Evolutionary conservation across 495 filamentous ascomycete genomes (phyloP), one percentile per base, ranked within the genome.

Genomic region (Symbiotaphrina buchneri): DNA sequence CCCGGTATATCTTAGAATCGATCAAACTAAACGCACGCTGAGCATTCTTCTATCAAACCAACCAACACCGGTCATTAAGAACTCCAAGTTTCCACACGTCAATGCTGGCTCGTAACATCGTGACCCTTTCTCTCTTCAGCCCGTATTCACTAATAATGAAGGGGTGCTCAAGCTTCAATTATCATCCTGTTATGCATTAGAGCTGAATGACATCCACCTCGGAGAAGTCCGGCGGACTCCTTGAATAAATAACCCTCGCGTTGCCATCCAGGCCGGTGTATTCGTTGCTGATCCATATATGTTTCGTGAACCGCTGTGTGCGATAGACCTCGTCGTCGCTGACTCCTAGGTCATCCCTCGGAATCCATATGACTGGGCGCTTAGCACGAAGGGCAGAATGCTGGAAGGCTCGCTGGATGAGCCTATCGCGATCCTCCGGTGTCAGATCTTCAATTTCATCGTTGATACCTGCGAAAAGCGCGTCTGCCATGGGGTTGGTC

Each of bases 391-490:
- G 56, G 3, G 87, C 87, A 28, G 74, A 68, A 46, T 97, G 87
- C 54, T 81, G 74, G 53, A 95, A 97, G 13, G 85, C 83, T 32
- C 77, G 71, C 35, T 74, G 71, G 6, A 93, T 78, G 21, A 95
- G 61, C 39, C 69, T 63, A 43, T 95, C 84, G 38, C 87, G 65
- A 51, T 93, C 82, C 32, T 84, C 78, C 0, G 84, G 80, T 15
- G 78, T 87, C 28, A 97, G 59, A 53, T 95, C 87, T 47, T 95
- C 87, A 30, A 97, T 70, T 52, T 90, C 78, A 39, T 94, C 85
- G 40, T 80, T 64, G 45, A 83, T 77, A 27, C 76, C 77, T 16
- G 75, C 68, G 53, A 83, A 97, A 10, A 95, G 60, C 21, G 78
- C 71, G 31, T 75, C 69, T n/a, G 70, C 79, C 30, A 78, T 64